phyloP scores from a whole-genome alignment of 768 basidiomycete genomes.

The Boletus eberwhitei region DNA sequence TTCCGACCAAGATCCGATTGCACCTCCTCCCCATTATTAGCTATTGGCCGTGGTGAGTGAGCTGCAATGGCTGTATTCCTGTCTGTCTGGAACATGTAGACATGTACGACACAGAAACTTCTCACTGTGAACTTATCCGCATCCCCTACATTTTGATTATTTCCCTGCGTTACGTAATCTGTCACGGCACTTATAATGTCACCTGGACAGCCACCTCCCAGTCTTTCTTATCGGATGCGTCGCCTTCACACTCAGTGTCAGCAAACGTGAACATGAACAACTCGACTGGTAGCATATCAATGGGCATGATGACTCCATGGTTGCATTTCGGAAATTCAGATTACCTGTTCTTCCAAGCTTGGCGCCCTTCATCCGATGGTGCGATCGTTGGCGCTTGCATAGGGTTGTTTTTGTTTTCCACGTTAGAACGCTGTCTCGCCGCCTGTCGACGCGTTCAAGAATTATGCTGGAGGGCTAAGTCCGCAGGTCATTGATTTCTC shows the following conservation, averaged over 20 bases:
- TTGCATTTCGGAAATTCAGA: conserved; percentile 69
- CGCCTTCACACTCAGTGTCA: not conserved
- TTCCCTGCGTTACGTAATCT: not conserved
- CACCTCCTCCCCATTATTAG: not conserved
- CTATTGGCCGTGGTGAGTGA: not conserved
- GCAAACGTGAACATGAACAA: not conserved
- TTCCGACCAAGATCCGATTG: not conserved
- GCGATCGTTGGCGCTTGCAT: conserved; percentile 76
- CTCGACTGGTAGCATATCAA: conserved; percentile 13
- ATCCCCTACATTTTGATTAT: not conserved
- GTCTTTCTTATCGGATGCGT: not conserved
- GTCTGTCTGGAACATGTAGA: not conserved
- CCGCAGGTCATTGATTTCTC: conserved; percentile 8
- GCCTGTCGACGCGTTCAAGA: conserved; percentile 54
- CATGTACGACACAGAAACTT: not conserved
- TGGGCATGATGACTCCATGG: conserved; percentile 65
- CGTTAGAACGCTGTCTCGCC: conserved; percentile 68
- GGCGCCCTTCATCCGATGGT: conserved; percentile 65
- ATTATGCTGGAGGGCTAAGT: conserved; percentile 60
- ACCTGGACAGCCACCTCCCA: not conserved
- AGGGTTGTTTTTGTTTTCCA: conserved; percentile 60
- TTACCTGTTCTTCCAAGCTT: conserved; percentile 60
- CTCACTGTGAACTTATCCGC: not conserved
- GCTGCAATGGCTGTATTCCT: not conserved
- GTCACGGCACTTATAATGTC: not conserved